Conservation (phyloP, 441 rosid species). For the Erodium moschatum region DNA sequence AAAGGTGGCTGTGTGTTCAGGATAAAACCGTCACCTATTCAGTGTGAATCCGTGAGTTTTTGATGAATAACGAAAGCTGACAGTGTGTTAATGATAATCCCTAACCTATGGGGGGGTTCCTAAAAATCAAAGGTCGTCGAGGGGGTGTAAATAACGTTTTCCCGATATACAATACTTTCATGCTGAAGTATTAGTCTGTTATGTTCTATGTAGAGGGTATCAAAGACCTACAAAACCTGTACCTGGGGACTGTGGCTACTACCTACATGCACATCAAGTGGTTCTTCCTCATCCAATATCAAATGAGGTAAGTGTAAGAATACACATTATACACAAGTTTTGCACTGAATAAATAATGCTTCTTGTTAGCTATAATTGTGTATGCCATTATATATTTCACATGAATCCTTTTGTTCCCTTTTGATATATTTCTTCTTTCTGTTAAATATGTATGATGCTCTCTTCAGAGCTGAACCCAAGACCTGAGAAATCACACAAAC, state of each 20-base stretch:
- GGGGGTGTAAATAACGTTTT: too few species aligned
- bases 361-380: neutral
- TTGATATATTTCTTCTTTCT: too few species aligned
- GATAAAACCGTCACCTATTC: too few species aligned
- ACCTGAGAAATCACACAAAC: neutral
- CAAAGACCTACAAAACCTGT: slow-evolving; percentile 61
- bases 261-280: slow-evolving; percentile 72
- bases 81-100: too few species aligned
- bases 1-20: too few species aligned
- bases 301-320: slow-evolving; percentile 36
- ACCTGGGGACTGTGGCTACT: slow-evolving; percentile 85
- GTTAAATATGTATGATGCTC: neutral
- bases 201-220: slow-evolving; percentile 47
- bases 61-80: too few species aligned
- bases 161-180: neutral
- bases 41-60: too few species aligned
- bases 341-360: neutral
- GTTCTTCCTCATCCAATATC: slow-evolving; percentile 45
- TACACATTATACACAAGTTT: slow-evolving; percentile 2
- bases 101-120: too few species aligned
- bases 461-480: neutral
- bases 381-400: neutral
- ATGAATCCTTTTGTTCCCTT: too few species aligned
- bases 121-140: too few species aligned
- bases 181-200: slow-evolving; percentile 2